Evolutionary conservation across 2,329 filamentous ascomycete species (phyloP).

Genomic region (Fusarium udum): DNA sequence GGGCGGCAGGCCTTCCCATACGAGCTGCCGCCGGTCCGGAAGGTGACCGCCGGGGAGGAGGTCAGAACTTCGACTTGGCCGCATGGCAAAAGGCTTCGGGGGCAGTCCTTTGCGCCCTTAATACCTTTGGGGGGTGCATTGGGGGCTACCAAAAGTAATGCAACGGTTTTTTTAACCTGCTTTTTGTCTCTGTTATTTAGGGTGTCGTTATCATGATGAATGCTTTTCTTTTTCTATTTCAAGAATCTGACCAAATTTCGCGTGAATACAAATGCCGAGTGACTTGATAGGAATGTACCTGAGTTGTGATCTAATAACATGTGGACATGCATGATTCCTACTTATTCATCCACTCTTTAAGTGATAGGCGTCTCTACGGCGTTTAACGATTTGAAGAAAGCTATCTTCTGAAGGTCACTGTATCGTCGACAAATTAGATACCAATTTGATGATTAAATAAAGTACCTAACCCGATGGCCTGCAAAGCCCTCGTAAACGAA

Average conservation of each 20-base stretch:
- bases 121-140: conserved; percentile 48
- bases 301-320: not conserved
- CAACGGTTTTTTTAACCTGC: conserved; percentile 49
- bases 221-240: conserved; percentile 37
- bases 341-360: not conserved
- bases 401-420: not conserved
- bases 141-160: conserved; percentile 56
- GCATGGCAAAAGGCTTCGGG: conserved; percentile 50
- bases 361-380: not conserved
- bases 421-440: not conserved
- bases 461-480: conserved; percentile 10
- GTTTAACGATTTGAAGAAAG: not conserved
- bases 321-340: not conserved
- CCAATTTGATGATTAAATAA: conserved; percentile 28
- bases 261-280: not conserved
- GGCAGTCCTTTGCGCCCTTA: conserved; percentile 52
- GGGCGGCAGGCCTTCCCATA: conserved; percentile 26
- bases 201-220: conserved; percentile 50
- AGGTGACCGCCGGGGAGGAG: conserved; percentile 45
- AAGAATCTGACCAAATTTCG: not conserved
- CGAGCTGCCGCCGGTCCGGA: conserved; percentile 41
- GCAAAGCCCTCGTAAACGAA: conserved; percentile 33
- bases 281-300: not conserved
- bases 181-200: conserved; percentile 51
- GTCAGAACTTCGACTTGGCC: conserved; percentile 45